Base-by-base conservation (phyloP, 2,329 filamentous ascomycete genomes). In the Pyricularia pennisetigena region DNA sequence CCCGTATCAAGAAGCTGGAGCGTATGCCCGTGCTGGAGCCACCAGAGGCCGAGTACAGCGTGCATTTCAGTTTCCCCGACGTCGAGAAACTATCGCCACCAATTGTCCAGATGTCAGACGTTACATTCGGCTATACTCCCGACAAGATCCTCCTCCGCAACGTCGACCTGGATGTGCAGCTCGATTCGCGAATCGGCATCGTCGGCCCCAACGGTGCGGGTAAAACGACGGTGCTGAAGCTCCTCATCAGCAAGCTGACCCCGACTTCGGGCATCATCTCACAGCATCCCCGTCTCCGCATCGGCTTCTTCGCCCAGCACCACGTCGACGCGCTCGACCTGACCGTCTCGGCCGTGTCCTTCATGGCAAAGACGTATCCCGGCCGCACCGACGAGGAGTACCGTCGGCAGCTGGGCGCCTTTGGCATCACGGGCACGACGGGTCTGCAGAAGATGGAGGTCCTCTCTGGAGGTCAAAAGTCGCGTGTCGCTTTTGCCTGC, bases 141-240 rank as follows among this genome's bases (percentile, higher is more conserved):
- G 93, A 97, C 76, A 92, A 91, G 14, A 86, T 90, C 28, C 85
- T 99, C 61, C 86, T 99, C 61, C 87, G 82, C 72, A 89, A 97
- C 73, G 92, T 99, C 69, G 95, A 99, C 75, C 85, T 99, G 28
- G 94, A 98, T 77, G 95, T 99, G 20, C 95, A 99, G 79, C 89
- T 99, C 61, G 95, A 99, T 80, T 98, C 94, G 9, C 91, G 95
- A 71, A 99, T 99, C 74, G 95, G 95, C 76, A 99, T 99, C 76
- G 94, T 99, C n/a, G 95, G 95, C 20, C 95, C 95, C 75, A 99
- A 99, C 84, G 95, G 95, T 71, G 94, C 95, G 24, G 95, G 95
- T 72, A 99, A 99, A 82, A 98, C 95, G 9, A 99, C 95, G 0
- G 89, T 97, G n/a, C 83, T 99, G 73, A 98, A 97, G 80, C 87